Conservation (phyloP, 768 basidiomycete genomes). For the Chlorophyllum brunneum region DNA sequence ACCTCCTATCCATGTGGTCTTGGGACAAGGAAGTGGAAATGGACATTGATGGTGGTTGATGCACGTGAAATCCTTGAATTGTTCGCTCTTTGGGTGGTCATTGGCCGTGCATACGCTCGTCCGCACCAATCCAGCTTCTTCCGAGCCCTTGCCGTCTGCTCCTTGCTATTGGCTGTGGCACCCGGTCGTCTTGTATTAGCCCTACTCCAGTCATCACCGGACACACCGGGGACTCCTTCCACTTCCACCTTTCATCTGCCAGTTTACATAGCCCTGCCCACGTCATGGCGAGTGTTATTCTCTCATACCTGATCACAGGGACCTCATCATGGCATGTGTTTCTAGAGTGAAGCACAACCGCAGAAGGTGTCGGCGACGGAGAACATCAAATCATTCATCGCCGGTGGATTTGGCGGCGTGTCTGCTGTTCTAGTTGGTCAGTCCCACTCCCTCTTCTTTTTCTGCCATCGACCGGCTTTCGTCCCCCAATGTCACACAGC, state of each 20-base stretch:
- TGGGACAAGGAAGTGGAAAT: neutral
- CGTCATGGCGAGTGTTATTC: conserved; percentile 18
- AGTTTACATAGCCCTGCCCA: too few species aligned
- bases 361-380: conserved; percentile 36
- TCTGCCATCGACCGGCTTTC: neutral
- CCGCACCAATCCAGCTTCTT: neutral
- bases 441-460: conserved; percentile 25
- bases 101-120: neutral
- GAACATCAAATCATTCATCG: conserved; percentile 78
- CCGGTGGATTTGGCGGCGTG: conserved; percentile 91
- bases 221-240: too few species aligned
- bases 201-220: too few species aligned
- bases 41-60: neutral
- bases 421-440: conserved; percentile 85
- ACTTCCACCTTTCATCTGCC: too few species aligned
- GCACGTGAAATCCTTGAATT: neutral
- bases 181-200: too few species aligned
- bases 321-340: neutral
- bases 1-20: too few species aligned
- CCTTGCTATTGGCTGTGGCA: neutral
- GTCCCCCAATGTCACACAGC: neutral
- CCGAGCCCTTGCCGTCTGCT: too few species aligned
- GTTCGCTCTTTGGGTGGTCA: neutral
- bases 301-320: neutral
- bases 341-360: conserved; percentile 34